Percentiles rank a stretch among this genome's conserved stretches.
Evolutionary conservation across 257 asterid species (phyloP).

Genomic region (Fraxinus excelsior): DNA sequence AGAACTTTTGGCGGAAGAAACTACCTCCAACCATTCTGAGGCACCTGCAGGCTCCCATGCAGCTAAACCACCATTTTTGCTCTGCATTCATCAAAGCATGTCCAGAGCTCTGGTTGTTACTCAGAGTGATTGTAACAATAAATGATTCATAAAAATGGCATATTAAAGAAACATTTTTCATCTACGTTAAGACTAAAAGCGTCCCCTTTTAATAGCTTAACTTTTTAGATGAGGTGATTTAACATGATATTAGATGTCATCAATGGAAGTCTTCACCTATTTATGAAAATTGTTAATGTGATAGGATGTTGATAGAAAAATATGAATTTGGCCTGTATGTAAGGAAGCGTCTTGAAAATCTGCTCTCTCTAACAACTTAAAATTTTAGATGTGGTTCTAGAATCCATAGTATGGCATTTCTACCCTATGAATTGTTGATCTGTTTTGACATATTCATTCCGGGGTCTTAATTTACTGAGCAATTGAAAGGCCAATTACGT

Average conservation of each 20-base stretch:
- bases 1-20: not conserved
- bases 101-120: not conserved
- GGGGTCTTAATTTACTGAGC: not conserved
- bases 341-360: not conserved
- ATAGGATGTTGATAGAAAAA: not conserved
- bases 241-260: not conserved
- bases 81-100: constrained; percentile 40
- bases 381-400: no score
- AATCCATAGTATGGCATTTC: not conserved
- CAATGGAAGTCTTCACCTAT: not conserved
- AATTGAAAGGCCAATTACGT: not conserved
- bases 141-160: not conserved
- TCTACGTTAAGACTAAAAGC: not conserved
- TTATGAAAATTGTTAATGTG: not conserved
- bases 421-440: not conserved
- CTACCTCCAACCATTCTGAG: constrained; percentile 77
- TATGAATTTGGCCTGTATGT: not conserved
- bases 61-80: constrained; percentile 86
- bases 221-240: not conserved
- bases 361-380: no score
- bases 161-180: not conserved
- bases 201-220: not conserved
- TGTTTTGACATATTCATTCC: not conserved
- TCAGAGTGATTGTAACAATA: not conserved
- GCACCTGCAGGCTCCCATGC: constrained; percentile 98